A percentile compares a stretch with the other conserved stretches of the same genome.
Evolutionary conservation across 1,284 basidiomycete species (phyloP).

Genomic region (Veloporphyrellus conicus): DNA sequence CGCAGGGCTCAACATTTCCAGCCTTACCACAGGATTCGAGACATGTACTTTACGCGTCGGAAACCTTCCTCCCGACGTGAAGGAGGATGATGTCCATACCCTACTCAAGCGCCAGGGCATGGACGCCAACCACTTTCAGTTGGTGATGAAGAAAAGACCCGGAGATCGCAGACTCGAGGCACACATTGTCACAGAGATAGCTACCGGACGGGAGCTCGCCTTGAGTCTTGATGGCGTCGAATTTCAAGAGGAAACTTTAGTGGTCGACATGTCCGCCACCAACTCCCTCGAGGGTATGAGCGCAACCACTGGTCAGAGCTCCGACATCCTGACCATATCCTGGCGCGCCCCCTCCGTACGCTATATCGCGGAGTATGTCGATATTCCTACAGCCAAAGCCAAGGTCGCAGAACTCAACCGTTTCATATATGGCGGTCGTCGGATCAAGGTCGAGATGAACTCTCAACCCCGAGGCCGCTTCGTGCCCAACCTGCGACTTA

Average conservation of each 20-base stretch:
- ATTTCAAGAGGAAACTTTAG: constrained; percentile 39
- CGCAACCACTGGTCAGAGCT: constrained; percentile 25
- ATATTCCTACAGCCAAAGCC: constrained; percentile 13
- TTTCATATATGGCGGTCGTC: constrained; percentile 35
- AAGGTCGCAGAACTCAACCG: constrained; percentile 36
- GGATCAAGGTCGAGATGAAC: constrained; percentile 43
- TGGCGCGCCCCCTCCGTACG: constrained; percentile 42
- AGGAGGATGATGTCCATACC: constrained; percentile 35
- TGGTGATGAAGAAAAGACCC: constrained; percentile 28
- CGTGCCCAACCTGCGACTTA: constrained; percentile 20
- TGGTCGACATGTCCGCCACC: constrained; percentile 38
- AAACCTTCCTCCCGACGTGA: constrained; percentile 40
- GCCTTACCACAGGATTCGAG: constrained; percentile 47
- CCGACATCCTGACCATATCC: constrained; percentile 40
- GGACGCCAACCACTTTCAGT: constrained; percentile 30
- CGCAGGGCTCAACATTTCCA: constrained; percentile 43
- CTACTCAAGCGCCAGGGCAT: constrained; percentile 40
- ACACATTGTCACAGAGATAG: constrained; percentile 37
- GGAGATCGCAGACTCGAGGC: constrained; percentile 31
- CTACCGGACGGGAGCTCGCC: constrained; percentile 37
- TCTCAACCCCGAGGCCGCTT: constrained; percentile 27
- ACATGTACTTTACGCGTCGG: constrained; percentile 43
- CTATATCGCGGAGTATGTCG: constrained; percentile 38
- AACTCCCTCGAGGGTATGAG: constrained; percentile 40
- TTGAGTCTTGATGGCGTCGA: constrained; percentile 42